Evolutionary conservation across 805 yeast species (phyloP).

Genomic region (Saccharomycopsis babjevae): DNA sequence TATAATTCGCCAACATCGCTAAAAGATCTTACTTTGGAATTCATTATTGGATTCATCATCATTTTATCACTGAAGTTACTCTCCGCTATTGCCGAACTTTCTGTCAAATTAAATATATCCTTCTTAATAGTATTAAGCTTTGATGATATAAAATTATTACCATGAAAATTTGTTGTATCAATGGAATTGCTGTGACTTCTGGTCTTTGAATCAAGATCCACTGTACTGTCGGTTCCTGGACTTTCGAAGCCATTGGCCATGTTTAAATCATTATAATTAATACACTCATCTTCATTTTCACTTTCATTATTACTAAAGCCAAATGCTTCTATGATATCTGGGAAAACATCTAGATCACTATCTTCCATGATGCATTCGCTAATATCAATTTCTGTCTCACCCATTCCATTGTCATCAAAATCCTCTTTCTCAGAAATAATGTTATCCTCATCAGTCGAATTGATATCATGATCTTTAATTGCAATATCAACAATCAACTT

Average conservation of each 20-base stretch:
- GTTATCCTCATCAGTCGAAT: slow-evolving; percentile 7
- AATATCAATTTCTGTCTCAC: slow-evolving; percentile 7
- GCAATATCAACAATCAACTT: slow-evolving; percentile 40
- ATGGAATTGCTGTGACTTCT: neutral
- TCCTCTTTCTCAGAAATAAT: slow-evolving; percentile 1
- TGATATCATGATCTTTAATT: slow-evolving; percentile 19
- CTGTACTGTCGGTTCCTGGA: neutral
- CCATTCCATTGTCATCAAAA: neutral
- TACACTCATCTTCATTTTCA: neutral
- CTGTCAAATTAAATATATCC: neutral
- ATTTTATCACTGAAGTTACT: neutral
- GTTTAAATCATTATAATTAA: neutral
- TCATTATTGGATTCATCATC: neutral
- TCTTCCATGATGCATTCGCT: slow-evolving; percentile 7
- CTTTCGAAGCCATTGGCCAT: neutral
- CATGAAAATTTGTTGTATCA: neutral
- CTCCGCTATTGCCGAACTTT: neutral
- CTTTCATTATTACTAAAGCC: slow-evolving; percentile 2
- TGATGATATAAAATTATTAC: neutral
- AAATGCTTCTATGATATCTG: neutral
- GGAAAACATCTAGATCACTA: slow-evolving; percentile 1
- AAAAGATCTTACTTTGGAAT: neutral
- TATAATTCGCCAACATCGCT: neutral
- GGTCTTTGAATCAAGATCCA: neutral
- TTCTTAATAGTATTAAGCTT: neutral